phyloP scores from a whole-genome alignment of 2,329 filamentous ascomycete species.

The Fusarium kyushuense region DNA sequence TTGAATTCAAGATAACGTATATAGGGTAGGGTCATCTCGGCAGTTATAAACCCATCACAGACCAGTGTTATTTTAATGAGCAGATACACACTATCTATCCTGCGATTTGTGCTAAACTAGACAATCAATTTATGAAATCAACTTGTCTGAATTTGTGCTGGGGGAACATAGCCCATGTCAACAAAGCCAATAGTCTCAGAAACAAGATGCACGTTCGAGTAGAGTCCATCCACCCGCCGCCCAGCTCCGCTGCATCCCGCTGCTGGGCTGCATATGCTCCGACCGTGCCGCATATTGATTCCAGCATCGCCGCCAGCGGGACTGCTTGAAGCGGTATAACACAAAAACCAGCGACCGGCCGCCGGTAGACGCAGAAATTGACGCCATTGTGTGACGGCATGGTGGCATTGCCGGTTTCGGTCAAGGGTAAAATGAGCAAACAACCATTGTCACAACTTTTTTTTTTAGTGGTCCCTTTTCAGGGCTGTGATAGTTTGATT shows the following conservation, averaged over 20 bases:
- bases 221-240: slow-evolving; percentile 15
- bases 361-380: slow-evolving; percentile 40
- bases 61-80: neutral
- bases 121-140: neutral
- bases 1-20: neutral
- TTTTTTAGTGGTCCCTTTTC: slow-evolving; percentile 28
- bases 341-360: slow-evolving; percentile 13
- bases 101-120: neutral
- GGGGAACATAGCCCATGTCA: neutral
- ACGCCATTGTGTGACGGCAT: slow-evolving; percentile 49
- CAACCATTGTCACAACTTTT: slow-evolving; percentile 10
- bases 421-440: slow-evolving; percentile 31
- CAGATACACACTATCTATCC: neutral
- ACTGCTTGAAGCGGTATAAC: slow-evolving; percentile 46
- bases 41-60: neutral
- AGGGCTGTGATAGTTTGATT: slow-evolving; percentile 28
- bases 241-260: slow-evolving; percentile 35
- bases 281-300: slow-evolving; percentile 21
- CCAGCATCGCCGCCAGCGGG: slow-evolving; percentile 37
- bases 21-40: neutral
- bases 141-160: neutral
- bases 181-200: neutral
- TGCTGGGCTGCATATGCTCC: slow-evolving; percentile 33
- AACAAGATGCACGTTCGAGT: neutral
- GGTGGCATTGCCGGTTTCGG: slow-evolving; percentile 45